These are phyloP conservation scores for Carex sylvatica DNA, from an alignment of 202 grass and related monocot genomes.

Conservation along the genomic window DNA sequence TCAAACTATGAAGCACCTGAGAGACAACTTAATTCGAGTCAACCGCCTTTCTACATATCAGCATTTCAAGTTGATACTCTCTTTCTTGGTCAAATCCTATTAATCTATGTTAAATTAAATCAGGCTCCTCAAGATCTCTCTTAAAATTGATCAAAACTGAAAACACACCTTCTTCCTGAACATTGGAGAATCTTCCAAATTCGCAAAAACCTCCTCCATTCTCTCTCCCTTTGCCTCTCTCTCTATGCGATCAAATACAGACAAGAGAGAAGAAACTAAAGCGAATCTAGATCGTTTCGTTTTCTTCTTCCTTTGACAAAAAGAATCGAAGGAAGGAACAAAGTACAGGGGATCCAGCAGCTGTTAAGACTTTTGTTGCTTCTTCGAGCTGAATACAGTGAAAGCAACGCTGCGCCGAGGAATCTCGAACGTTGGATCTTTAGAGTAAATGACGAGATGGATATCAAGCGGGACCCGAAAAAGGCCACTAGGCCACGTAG, in stretches of 20 bases:
- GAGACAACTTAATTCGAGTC: background rate
- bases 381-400: background rate
- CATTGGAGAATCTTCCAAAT: conserved; percentile 95
- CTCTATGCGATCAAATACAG: conserved; percentile 6
- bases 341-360: background rate
- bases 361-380: background rate
- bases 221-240: background rate
- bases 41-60: background rate
- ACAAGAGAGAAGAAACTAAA: background rate
- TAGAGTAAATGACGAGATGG: background rate
- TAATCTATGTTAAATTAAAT: background rate
- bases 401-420: background rate
- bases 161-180: conserved; percentile 76
- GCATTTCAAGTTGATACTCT: background rate
- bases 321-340: too few relatives aligned
- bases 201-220: conserved; percentile 66
- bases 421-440: background rate
- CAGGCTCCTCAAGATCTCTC: background rate
- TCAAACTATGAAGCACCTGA: background rate
- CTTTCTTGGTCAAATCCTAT: background rate
- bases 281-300: background rate
- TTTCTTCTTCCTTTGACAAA: background rate
- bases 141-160: background rate
- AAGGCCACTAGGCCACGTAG: background rate
- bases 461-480: background rate